These are phyloP conservation scores for Fraxinus cuspidata DNA, from an alignment of 257 asterid genomes.

Conservation along the genomic window DNA sequence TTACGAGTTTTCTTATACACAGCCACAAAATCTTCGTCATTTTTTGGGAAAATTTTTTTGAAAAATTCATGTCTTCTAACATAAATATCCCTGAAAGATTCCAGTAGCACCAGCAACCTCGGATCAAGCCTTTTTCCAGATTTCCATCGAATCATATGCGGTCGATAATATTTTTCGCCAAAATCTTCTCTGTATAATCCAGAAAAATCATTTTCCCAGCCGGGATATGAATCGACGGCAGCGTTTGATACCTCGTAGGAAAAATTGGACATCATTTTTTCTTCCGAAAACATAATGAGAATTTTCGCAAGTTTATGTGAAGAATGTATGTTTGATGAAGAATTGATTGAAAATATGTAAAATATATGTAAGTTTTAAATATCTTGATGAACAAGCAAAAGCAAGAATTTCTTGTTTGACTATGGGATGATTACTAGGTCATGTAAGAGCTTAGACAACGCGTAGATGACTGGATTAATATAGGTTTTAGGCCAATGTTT, in stretches of 20 bases:
- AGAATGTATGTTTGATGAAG: background rate
- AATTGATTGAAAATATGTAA: background rate
- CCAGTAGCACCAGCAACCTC: conserved; percentile 38
- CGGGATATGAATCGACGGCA: background rate
- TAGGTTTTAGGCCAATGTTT: background rate
- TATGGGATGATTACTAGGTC: no score
- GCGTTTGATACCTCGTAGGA: background rate
- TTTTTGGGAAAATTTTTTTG: conserved; percentile 38
- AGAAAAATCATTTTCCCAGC: conserved; percentile 9
- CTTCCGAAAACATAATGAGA: background rate
- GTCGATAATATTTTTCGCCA: conserved; percentile 11
- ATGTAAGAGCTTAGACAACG: background rate
- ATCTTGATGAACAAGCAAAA: background rate
- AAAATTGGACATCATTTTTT: background rate
- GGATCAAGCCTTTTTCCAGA: conserved; percentile 53
- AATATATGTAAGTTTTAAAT: background rate
- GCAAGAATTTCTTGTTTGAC: background rate
- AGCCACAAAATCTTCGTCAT: conserved; percentile 26
- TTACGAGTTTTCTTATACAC: conserved; percentile 39
- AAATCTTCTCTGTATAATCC: conserved; percentile 14
- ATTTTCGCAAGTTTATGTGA: background rate
- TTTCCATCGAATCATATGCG: conserved; percentile 47
- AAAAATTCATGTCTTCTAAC: conserved; percentile 36
- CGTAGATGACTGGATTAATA: background rate
- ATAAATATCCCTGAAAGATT: conserved; percentile 44